Evolutionary conservation across 345 rosid genomes (phyloP), one percentile per base, ranked within the genome.

Genomic region (Citrus cavaleriei): DNA sequence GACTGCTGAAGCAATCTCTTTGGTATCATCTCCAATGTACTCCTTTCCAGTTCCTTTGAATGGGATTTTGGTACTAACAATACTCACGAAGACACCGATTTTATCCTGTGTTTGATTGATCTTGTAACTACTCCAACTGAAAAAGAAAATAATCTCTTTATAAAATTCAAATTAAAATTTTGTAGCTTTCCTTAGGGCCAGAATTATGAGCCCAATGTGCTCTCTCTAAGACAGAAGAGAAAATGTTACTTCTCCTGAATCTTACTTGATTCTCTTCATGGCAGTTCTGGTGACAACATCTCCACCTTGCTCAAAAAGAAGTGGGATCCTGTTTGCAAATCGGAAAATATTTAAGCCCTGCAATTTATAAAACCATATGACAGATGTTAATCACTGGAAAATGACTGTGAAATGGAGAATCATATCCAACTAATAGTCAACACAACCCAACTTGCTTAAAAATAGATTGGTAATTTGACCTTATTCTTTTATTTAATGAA

Each of bases 11-110:
- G 98, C 98, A 58, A 93, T 95, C 89, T 95, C 98, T 5, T 80
- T 89, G 80, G 93, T 92, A 88, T 95, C 98, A 83, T 93, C 97
- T 86, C 99, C 99, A 70, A 95, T 93, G 73, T 93, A 95, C 80
- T 95, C 99, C 85, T 93, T 93, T 64, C 99, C 99, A 10, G 98
- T 95, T 59, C 98, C 99, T 82, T 95, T 95, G 82, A 95, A 95
- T 18, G 99, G 99, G 69, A 93, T 92, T 85, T 95, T 95, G 74
- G 99, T 95, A 87, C 98, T 95, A 63, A 95, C 97, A 40, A 93
- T 87, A 89, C 98, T 95, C 70, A 93, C 97, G 66, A 95, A 95
- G 79, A 92, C 99, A 34, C 99, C 98, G 32, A 93, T 88, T 82
- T 91, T 93, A 70, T 95, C 99, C 78, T 92, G 98, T 25, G 87